phyloP scores from a whole-genome alignment of 352 stramenopile species.

The Pythium apleroticum region DNA sequence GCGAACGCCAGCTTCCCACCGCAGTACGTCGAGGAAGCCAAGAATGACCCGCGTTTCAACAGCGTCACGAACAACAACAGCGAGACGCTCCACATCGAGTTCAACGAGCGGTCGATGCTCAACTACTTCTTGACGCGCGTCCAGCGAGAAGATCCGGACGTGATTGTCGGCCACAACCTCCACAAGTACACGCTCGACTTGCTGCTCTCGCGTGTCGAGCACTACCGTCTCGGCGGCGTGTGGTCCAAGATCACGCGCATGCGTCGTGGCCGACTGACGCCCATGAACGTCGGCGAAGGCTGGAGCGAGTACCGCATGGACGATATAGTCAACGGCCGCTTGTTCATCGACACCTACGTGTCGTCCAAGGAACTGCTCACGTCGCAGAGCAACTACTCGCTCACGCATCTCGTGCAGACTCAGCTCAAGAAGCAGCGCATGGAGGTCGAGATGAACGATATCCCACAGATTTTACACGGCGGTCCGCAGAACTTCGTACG shows the following conservation, averaged over 20 bases:
- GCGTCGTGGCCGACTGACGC: constrained; percentile 68
- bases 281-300: constrained; percentile 80
- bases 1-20: constrained; percentile 60
- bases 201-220: constrained; percentile 93
- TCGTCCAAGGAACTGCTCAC: constrained; percentile 96
- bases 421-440: constrained; percentile 87
- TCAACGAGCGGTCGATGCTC: constrained; percentile 85
- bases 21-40: constrained; percentile 50
- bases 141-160: constrained; percentile 96
- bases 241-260: constrained; percentile 86
- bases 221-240: constrained; percentile 87
- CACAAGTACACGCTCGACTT: constrained; percentile 98
- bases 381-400: constrained; percentile 97
- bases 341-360: constrained; percentile 98
- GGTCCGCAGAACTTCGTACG: constrained; percentile 90
- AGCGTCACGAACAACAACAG: constrained; percentile 46
- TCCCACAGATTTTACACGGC: constrained; percentile 92
- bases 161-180: constrained; percentile 98
- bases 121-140: constrained; percentile 91
- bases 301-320: constrained; percentile 90
- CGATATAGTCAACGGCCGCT: constrained; percentile 90
- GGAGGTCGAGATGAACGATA: constrained; percentile 95
- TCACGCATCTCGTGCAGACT: constrained; percentile 93
- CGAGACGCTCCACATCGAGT: constrained; percentile 66
- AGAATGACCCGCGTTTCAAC: constrained; percentile 63